Conservation (phyloP, 768 basidiomycete genomes). For the Harrya chromipes region DNA sequence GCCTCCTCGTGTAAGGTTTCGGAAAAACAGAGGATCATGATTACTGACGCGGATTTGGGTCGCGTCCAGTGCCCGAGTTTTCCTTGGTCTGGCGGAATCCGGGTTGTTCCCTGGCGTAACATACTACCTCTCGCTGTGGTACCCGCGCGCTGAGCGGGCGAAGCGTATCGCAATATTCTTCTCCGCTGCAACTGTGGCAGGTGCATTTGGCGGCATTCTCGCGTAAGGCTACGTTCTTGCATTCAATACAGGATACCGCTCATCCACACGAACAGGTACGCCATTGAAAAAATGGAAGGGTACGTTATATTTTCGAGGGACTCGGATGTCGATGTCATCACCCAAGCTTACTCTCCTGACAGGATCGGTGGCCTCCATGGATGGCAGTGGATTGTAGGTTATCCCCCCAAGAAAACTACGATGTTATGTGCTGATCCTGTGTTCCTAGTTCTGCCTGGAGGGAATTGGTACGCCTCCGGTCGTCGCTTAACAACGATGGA, state of each 20-base stretch:
- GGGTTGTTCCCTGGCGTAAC: constrained; percentile 37
- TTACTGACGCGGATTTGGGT: background rate
- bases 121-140: constrained; percentile 50
- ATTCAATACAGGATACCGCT: background rate
- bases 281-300: constrained; percentile 26
- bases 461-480: constrained; percentile 7
- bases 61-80: constrained; percentile 27
- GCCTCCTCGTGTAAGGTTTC: constrained; percentile 22
- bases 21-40: background rate
- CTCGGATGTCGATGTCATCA: background rate
- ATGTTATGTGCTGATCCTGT: background rate
- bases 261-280: constrained; percentile 26
- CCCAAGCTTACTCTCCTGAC: background rate
- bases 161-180: constrained; percentile 56
- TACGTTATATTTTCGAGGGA: constrained; percentile 23
- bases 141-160: constrained; percentile 52
- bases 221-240: constrained; percentile 30
- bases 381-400: constrained; percentile 30
- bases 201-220: constrained; percentile 42
- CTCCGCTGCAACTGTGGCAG: constrained; percentile 52
- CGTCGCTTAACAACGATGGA: background rate
- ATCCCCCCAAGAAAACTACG: background rate
- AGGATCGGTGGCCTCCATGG: constrained; percentile 19
- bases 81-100: constrained; percentile 42
- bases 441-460: constrained; percentile 23